phyloP scores from a whole-genome alignment of 768 basidiomycete species.

The Kwoniella dejecticola region DNA sequence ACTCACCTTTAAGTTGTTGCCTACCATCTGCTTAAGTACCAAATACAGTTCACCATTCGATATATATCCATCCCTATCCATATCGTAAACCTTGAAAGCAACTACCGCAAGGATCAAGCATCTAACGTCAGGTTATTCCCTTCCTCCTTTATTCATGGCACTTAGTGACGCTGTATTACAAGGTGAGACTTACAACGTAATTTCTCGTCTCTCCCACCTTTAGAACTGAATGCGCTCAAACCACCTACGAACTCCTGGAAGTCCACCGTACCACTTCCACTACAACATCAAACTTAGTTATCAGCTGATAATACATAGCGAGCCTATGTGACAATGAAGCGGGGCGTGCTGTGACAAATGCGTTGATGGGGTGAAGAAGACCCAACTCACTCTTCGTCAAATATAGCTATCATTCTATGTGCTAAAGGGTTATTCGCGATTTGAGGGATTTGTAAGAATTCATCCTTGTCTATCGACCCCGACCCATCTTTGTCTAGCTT shows the following conservation, averaged over 20 bases:
- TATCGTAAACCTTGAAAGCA: conserved; percentile 99
- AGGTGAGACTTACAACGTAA: conserved; percentile 70
- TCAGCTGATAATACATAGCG: background rate
- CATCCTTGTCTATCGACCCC: conserved; percentile 96
- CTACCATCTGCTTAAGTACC: conserved; percentile 99
- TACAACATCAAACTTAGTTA: conserved; percentile 57
- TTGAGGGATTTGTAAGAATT: conserved; percentile 98
- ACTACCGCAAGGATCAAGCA: too few species aligned
- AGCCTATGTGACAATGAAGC: too few species aligned
- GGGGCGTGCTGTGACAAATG: too few species aligned
- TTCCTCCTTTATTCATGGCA: too few species aligned
- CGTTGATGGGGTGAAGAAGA: too few species aligned
- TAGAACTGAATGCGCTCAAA: conserved; percentile 93
- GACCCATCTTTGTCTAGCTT: conserved; percentile 98
- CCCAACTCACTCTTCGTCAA: conserved; percentile 89
- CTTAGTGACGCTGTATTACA: too few species aligned
- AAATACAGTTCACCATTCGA: conserved; percentile 98
- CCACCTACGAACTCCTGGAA: conserved; percentile 99
- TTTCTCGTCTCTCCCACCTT: conserved; percentile 96
- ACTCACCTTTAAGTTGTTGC: conserved; percentile 90
- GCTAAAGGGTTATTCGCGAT: conserved; percentile 97
- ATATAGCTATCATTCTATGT: conserved; percentile 97
- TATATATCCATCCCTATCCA: conserved; percentile 95
- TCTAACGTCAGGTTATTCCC: too few species aligned
- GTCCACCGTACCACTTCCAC: conserved; percentile 97